Evolutionary conservation across 805 yeast species (phyloP).

Genomic region (Scheffersomyces lignosus): DNA sequence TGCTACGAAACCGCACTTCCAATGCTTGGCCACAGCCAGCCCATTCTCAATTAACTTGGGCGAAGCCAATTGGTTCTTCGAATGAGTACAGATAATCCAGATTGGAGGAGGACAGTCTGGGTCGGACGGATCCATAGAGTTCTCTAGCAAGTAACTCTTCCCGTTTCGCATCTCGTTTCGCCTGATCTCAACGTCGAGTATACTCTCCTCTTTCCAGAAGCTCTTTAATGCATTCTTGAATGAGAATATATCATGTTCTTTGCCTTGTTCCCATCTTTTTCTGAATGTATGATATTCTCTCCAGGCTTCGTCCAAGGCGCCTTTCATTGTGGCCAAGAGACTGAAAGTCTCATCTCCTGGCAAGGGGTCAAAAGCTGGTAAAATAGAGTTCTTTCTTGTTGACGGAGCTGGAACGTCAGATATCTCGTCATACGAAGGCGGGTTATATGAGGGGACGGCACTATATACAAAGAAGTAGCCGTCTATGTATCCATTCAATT

Average conservation of each 20-base stretch:
- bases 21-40: slow-evolving; percentile 50
- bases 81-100: slow-evolving; percentile 65
- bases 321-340: slow-evolving; percentile 48
- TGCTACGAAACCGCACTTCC: slow-evolving; percentile 67
- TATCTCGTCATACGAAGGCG: slow-evolving; percentile 55
- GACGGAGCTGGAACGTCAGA: slow-evolving; percentile 9
- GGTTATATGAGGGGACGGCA: slow-evolving; percentile 62
- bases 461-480: slow-evolving; percentile 72
- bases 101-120: slow-evolving; percentile 59
- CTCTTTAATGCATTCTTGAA: slow-evolving; percentile 56
- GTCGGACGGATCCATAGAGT: slow-evolving; percentile 33
- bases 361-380: slow-evolving; percentile 7
- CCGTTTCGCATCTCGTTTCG: slow-evolving; percentile 1
- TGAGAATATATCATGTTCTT: slow-evolving; percentile 67
- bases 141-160: slow-evolving; percentile 23
- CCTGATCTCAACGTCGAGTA: slow-evolving; percentile 22
- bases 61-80: slow-evolving; percentile 55
- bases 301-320: slow-evolving; percentile 73
- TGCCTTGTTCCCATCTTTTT: slow-evolving; percentile 58
- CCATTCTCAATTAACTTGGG: slow-evolving; percentile 63
- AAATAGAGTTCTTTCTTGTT: slow-evolving; percentile 2
- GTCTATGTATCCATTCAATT: slow-evolving; percentile 71
- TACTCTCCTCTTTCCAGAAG: slow-evolving; percentile 51
- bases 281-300: slow-evolving; percentile 58
- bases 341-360: slow-evolving; percentile 30